These are phyloP conservation scores for Globisporangium emineosum DNA, from an alignment of 352 stramenopile species.

Conservation along the genomic window DNA sequence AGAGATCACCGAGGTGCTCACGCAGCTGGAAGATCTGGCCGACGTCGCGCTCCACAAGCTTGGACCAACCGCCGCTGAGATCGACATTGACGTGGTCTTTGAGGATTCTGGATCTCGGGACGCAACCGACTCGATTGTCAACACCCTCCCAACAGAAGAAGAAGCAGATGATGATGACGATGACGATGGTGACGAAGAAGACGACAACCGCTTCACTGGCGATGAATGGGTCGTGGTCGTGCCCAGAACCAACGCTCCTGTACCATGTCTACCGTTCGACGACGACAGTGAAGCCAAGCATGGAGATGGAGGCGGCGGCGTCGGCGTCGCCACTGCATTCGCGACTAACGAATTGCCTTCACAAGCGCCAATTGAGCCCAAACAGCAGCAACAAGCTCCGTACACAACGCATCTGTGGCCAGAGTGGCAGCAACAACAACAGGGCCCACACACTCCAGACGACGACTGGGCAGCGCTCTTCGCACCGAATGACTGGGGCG, in stretches of 20 bases:
- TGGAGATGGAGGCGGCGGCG: not conserved
- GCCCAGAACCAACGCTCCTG: not conserved
- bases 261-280: not conserved
- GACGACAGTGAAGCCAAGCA: not conserved
- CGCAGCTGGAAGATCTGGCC: not conserved
- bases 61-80: conserved; percentile 1
- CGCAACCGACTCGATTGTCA: not conserved
- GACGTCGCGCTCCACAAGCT: conserved; percentile 2
- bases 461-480: conserved; percentile 12
- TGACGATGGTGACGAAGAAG: not conserved
- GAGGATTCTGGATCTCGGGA: not conserved
- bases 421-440: not conserved
- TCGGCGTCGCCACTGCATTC: not conserved
- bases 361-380: not conserved
- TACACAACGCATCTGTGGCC: not conserved
- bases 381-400: not conserved
- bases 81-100: conserved; percentile 13
- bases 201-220: not conserved
- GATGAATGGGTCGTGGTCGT: conserved; percentile 10
- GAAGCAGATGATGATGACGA: not conserved
- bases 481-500: not conserved
- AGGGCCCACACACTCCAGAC: not conserved
- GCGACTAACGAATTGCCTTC: too few relatives aligned
- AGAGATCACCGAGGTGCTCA: conserved; percentile 5
- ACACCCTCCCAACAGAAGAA: not conserved